Base-by-base conservation (phyloP, 805 yeast species). In the Wickerhamomyces bisporus region DNA sequence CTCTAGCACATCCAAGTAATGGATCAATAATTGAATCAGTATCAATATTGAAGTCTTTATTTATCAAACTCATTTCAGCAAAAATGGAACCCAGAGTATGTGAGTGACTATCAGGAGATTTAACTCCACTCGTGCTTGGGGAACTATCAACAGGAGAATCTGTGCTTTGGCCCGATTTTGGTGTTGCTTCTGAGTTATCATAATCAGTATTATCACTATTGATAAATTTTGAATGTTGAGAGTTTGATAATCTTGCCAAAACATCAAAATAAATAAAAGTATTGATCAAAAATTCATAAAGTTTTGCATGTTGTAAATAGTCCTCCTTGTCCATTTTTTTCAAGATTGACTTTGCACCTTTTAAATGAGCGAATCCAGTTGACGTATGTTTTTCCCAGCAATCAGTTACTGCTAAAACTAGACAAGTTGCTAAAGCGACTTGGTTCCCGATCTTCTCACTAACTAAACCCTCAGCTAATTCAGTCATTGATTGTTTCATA, bases 191-290 rank as follows among this genome's bases (percentile, higher is more conserved):
- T 10, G 13, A 12, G 11, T 30, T 13, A n/a, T 20, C 26, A 21
- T 20, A 7, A 6, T 29, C 31, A 6, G 43, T 32, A 20, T 23
- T n/a, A 26, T 27, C 18, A 14, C 27, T 26, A 20, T 17, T 17
- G 7, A 26, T 18, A 17, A 28, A 29, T n/a, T 28, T 30, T 10
- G 27, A 16, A 14, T 20, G 16, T 7, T 64, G 58, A 38, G 70
- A 73, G 19, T 79, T 68, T 0, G 86, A 77, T 71, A 81, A 71
- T 41, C 81, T 73, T 1, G 85, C 78, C 41, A 81, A 57, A 4
- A 80, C 85, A 55, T 81, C 86, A 47, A 76, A 71, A 54, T 81
- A 81, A 31, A 79, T 65, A 79, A 84, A 81, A n/a, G 75, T 69
- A 49, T 80, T 49, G 34, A 52, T 45, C 30, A 52, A 38, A 21